These are phyloP conservation scores for Pseudocercospora pini-densiflorae DNA, from an alignment of 2,329 filamentous ascomycete genomes.

Conservation along the genomic window DNA sequence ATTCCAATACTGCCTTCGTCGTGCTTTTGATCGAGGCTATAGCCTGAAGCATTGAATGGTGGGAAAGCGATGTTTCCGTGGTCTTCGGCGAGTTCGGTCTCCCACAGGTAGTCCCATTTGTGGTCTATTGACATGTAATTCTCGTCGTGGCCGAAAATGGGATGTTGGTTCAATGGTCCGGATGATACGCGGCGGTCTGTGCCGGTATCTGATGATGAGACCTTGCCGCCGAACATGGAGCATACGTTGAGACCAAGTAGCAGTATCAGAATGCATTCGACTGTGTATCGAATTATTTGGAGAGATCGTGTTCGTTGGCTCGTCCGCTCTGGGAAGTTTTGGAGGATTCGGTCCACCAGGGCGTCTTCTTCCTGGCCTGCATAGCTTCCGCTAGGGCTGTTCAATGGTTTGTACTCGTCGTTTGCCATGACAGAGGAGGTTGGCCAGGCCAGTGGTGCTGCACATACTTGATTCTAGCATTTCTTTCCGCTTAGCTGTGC, in stretches of 20 bases:
- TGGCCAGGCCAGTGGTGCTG: background rate
- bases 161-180: conserved; percentile 5
- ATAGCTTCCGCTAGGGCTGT: conserved; percentile 4
- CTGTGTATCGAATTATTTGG: background rate
- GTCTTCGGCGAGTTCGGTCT: conserved; percentile 9
- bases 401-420: conserved; percentile 9
- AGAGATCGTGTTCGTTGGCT: background rate
- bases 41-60: conserved; percentile 14
- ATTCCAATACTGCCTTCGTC: conserved; percentile 19
- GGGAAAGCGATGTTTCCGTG: conserved; percentile 16
- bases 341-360: background rate
- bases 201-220: conserved; percentile 3
- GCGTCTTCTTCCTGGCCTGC: conserved; percentile 2
- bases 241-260: background rate
- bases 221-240: background rate
- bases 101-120: conserved; percentile 16
- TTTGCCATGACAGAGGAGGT: background rate
- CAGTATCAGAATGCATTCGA: background rate
- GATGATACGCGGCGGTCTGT: conserved; percentile 6
- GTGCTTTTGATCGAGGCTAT: conserved; percentile 5
- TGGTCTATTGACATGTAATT: conserved; percentile 20
- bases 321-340: conserved; percentile 1
- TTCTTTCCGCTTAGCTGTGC: background rate
- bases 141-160: conserved; percentile 14
- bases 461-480: background rate